These are phyloP conservation scores for Solanum tarijense DNA, from an alignment of 257 asterid genomes.

Conservation along the genomic window DNA sequence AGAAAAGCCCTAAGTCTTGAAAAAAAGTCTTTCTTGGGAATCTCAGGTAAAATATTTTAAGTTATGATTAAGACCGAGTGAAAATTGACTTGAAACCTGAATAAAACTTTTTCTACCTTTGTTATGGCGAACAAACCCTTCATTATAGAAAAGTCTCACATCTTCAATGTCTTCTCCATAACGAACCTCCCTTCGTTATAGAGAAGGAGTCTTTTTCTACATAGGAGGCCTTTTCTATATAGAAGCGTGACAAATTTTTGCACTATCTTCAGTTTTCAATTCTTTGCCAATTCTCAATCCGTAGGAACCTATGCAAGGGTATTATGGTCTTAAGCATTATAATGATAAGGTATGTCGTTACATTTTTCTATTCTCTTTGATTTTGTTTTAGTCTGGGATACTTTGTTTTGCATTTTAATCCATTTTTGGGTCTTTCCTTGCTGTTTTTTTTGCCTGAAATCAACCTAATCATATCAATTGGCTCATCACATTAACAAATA, in stretches of 20 bases:
- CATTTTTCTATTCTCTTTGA: no score
- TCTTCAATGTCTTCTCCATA: no score
- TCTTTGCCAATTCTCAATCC: background rate
- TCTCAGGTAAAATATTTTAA: background rate
- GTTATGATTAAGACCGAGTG: background rate
- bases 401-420: background rate
- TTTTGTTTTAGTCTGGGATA: background rate
- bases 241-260: no score
- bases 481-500: background rate
- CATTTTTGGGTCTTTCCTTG: background rate
- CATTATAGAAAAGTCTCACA: no score
- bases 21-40: background rate
- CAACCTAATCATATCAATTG: background rate
- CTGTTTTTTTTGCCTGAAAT: background rate
- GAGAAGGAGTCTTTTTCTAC: no score
- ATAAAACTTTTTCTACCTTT: no score
- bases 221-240: no score
- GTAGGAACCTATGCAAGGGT: background rate
- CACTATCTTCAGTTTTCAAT: background rate
- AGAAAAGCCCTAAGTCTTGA: background rate
- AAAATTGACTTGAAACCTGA: background rate
- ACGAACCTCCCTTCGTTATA: no score
- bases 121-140: background rate
- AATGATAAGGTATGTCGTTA: background rate
- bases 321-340: background rate